Evolutionary conservation across 1,139 yeast species (phyloP), one percentile per base, ranked within the genome.

Genomic region (Pichia sp.): DNA sequence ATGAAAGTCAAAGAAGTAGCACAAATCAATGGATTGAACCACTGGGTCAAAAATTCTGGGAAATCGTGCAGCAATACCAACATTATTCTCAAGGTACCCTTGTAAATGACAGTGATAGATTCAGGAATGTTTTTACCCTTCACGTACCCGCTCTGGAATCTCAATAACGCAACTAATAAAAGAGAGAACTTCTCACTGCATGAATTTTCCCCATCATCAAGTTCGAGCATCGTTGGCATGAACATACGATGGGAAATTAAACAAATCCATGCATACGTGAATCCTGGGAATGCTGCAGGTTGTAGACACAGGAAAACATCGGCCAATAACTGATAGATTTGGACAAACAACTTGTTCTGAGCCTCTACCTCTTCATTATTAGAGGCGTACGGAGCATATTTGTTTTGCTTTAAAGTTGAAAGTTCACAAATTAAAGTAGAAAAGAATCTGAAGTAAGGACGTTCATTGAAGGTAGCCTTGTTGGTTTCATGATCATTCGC

Each of bases 201-300:
- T 1, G 90, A 89, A 43, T 65, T 68, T 54, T 77, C 76, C 15
- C 52, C 57, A 8, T 61, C 63, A 4, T 80, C 76, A 38, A 85
- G 70, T 54, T 81, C 84, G 60, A 95, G 71, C 61, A 95, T 72
- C 57, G 79, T 79, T 19, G 98, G 97, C 70, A 95, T 75, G 67
- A 90, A 89, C 84, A 89, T 82, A 59, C 98, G 80, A 68, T 93
- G 99, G 7, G 96, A 85, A 47, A 92, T 79, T 64, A 93, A 76
- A 4, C 97, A 85, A 61, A 90, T 82, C 99, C 99, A 93, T 1
- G 97, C 95, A 76, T 93, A 90, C 0, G 96, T 84, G 67, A 93
- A 93, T 0, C 95, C 97, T 1, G 98, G 97, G 75, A 87, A 87
- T 2, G 93, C 86, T 47, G 87, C 74, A 8, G 99, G 99, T 70